Base-by-base conservation (phyloP, 495 filamentous ascomycete species). In the Parathielavia appendiculata region DNA sequence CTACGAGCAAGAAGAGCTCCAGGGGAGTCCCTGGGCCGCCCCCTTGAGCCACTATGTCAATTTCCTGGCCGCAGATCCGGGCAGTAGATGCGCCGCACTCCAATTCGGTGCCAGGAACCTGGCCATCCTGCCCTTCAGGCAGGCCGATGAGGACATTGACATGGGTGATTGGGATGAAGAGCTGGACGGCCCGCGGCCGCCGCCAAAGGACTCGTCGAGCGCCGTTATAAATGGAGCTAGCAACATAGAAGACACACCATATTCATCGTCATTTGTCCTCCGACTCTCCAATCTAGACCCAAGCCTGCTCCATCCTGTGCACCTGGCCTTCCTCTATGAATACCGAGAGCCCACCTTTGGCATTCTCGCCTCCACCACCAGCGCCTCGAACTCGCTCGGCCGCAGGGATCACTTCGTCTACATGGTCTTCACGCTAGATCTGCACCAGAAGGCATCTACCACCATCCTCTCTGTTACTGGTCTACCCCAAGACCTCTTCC, bases 281-380 rank as follows among this genome's bases (percentile, higher is more conserved):
- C 85, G 90, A 51, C 75, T 96, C 69, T 86, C 90, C 53, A 82
- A 87, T 63, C 79, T 99, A 70, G 92, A 99, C 65, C 89, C 91
- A 63, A 84, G 81, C 56, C 79, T 97, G 58, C 81, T 88, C 49
- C 86, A 96, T 72, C 90, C 92, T 43, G 86, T 96, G 69, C 90
- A 93, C 64, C 80, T 99, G 64, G 85, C 89, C 40, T 99, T 99
- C 71, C 79, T 99, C 58, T 83, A 97, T 76, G 92, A 97, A 75
- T 99, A 97, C 71, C 86, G 93, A 58, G 93, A 96, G 72, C 93
- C 93, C 26, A 97, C 93, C 1, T 96, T 99, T 73, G 93, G 93
- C 38, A 90, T 98, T 61, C 73, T 98, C 44, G 95, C 90, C 55
- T 86, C 90, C 1, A 83, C 84, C 50, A 72, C 79, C 55, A 75